Percentiles rank a stretch among this genome's conserved stretches.
phyloP scores from a whole-genome alignment of 2,329 filamentous ascomycete genomes.

The Pseudonectria foliicola region DNA sequence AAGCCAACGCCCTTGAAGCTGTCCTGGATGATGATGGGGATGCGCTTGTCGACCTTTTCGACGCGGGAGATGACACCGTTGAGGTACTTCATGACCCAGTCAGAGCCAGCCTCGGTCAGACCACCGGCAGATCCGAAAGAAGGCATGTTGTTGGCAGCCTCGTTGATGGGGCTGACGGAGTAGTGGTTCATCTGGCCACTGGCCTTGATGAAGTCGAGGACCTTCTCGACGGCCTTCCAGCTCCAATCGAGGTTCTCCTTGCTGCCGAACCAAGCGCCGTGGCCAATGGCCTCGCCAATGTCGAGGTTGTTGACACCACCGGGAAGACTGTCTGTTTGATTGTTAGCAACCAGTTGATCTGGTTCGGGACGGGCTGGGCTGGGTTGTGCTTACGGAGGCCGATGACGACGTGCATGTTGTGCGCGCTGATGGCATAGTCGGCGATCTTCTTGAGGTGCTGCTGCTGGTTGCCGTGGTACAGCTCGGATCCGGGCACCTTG shows the following conservation, averaged over 20 bases:
- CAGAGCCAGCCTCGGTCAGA: slow-evolving; percentile 3
- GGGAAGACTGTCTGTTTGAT: slow-evolving; percentile 1
- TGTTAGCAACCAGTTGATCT: too few relatives aligned
- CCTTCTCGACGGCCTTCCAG: slow-evolving; percentile 4
- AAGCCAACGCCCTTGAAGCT: slow-evolving; percentile 4
- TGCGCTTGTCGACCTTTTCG: background rate
- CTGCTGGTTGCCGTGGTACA: slow-evolving; percentile 5
- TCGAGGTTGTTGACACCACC: slow-evolving; percentile 6
- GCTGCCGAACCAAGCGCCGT: slow-evolving; percentile 5
- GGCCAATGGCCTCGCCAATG: slow-evolving; percentile 1
- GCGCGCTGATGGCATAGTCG: slow-evolving; percentile 5
- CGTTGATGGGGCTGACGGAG: slow-evolving; percentile 5
- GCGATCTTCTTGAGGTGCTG: slow-evolving; percentile 1
- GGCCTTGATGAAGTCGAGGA: slow-evolving; percentile 4
- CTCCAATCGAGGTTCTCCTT: slow-evolving; percentile 1
- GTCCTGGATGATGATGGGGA: slow-evolving; percentile 7
- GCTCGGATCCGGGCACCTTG: slow-evolving; percentile 5
- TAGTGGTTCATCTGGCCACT: background rate
- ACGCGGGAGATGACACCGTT: slow-evolving; percentile 5
- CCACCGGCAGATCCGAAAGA: slow-evolving; percentile 1
- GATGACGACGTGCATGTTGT: slow-evolving; percentile 8
- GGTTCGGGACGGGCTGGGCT: too few relatives aligned
- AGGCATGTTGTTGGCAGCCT: slow-evolving; percentile 3
- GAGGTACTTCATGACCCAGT: slow-evolving; percentile 5
- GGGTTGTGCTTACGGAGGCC: slow-evolving; percentile 1